Evolutionary conservation across 2,329 filamentous ascomycete species (phyloP).

Genomic region (Ophiocordyceps polyrhachis-furcata): DNA sequence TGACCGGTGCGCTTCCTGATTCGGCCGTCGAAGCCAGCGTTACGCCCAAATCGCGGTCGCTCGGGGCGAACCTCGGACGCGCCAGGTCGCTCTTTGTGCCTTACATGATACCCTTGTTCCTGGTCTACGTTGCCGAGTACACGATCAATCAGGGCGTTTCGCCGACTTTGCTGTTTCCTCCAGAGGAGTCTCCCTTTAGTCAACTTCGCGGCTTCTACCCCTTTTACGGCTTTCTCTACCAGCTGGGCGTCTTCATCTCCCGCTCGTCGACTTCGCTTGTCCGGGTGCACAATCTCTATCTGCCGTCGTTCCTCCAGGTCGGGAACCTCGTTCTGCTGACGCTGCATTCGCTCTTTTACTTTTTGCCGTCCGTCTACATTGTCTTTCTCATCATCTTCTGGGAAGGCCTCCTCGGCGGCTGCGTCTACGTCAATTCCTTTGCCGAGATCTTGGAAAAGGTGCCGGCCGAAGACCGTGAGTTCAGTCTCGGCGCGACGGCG

Average conservation of each 20-base stretch:
- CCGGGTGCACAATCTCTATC: slow-evolving; percentile 62
- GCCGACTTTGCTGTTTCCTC: slow-evolving; percentile 74
- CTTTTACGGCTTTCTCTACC: slow-evolving; percentile 86
- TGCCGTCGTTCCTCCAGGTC: slow-evolving; percentile 67
- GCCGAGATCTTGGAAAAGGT: slow-evolving; percentile 82
- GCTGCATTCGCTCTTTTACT: slow-evolving; percentile 58
- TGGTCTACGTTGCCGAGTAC: slow-evolving; percentile 94
- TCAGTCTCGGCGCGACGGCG: slow-evolving; percentile 73
- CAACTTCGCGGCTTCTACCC: slow-evolving; percentile 83
- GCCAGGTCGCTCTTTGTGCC: slow-evolving; percentile 53
- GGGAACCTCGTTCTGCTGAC: slow-evolving; percentile 58
- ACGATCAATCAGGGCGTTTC: slow-evolving; percentile 92
- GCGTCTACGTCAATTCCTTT: slow-evolving; percentile 93
- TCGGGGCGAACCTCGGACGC: slow-evolving; percentile 41
- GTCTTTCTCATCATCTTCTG: slow-evolving; percentile 76
- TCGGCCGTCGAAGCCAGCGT: slow-evolving; percentile 20
- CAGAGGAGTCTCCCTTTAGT: slow-evolving; percentile 55
- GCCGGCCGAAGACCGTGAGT: slow-evolving; percentile 62
- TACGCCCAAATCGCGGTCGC: slow-evolving; percentile 13
- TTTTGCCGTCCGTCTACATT: slow-evolving; percentile 73
- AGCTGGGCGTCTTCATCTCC: slow-evolving; percentile 86
- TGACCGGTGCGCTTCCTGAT: slow-evolving; percentile 17
- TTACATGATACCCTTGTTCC: slow-evolving; percentile 74
- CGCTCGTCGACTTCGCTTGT: slow-evolving; percentile 79
- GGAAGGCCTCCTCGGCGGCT: slow-evolving; percentile 80